Evolutionary conservation across 23 red algal species (phyloP), one percentile per base, ranked within the genome.

Genomic region (Chondrus crispus): DNA sequence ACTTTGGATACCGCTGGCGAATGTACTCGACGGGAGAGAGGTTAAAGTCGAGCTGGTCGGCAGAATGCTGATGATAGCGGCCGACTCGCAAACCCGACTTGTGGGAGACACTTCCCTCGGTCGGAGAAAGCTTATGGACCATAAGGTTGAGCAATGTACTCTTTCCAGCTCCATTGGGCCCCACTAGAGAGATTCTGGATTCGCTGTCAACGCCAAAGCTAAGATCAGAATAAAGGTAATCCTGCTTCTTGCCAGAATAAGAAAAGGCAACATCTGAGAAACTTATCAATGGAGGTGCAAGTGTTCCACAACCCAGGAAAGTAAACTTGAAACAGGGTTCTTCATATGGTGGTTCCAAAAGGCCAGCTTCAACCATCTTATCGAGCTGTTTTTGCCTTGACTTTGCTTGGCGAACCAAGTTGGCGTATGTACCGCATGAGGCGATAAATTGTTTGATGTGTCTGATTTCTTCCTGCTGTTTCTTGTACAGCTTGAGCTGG

Each of bases 101-200:
- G 46, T 88, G 91, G 30, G 94, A 96, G n/a, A 99, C 92, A 44
- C 45, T 82, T 12, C 97, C 97, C 78, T 93, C 90, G 38, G 18
- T 26, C 1, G 97, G 93, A 22, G 46, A 39, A 11, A 96, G 46
- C 49, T 99, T 80, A 39, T 93, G 77, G 18, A 90, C 51, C 82
- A 99, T 86, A n/a, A 99, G 86, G 64, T 99, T 99, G 33, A 99
- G 83, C 35, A 99, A 81, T 0, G 97, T 99, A 19, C 94, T 93
- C 68, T 99, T 96, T 50, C 97, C 97, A 10, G 97, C 97, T 32
- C 97, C 97, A 46, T 99, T 99, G 2, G 94, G 94, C 30, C 97
- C 97, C 20, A 99, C 94, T n/a, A 99, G 55, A 24, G 94, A 93
- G 49, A 96, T 69, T 48, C 97, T 46, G 47, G 94, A 96, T 75